phyloP scores from a whole-genome alignment of 2,329 filamentous ascomycete genomes.

The Ophiostoma himal-ulmi region DNA sequence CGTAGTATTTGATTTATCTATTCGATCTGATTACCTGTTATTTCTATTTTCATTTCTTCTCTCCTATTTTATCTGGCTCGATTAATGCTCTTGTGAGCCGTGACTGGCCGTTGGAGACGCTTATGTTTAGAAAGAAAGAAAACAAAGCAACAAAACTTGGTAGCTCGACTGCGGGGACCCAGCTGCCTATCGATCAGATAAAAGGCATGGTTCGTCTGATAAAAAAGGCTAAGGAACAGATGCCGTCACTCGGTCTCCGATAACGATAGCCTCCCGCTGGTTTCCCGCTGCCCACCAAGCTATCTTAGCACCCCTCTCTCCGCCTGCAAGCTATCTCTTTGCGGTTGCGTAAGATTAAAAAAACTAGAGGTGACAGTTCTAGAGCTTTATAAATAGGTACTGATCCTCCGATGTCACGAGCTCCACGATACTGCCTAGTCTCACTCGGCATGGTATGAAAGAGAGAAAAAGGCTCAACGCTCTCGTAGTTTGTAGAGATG shows the following conservation, averaged over 20 bases:
- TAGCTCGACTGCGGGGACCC: not conserved
- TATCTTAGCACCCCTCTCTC: constrained; percentile 18
- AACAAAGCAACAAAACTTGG: not conserved
- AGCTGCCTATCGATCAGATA: not conserved
- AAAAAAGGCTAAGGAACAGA: not conserved
- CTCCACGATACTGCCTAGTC: constrained; percentile 1
- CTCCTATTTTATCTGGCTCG: not conserved
- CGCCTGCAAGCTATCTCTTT: constrained; percentile 19
- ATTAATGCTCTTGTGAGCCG: not conserved
- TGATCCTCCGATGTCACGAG: not conserved
- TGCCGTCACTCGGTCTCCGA: constrained; percentile 6
- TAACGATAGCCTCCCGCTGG: constrained; percentile 16
- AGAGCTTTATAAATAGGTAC: not conserved
- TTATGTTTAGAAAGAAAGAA: not conserved
- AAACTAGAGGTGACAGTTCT: not conserved
- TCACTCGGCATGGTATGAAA: not conserved
- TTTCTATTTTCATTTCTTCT: not conserved
- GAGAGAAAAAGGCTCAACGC: not conserved
- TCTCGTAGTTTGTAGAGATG: not conserved
- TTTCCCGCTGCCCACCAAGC: constrained; percentile 15
- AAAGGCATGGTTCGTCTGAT: not conserved
- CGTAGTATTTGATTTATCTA: not conserved
- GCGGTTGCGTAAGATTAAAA: constrained; percentile 6
- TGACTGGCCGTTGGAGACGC: not conserved
- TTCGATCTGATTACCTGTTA: not conserved